These are phyloP conservation scores for Rubia tinctorum DNA, from an alignment of 305 asterid genomes.

Conservation along the genomic window DNA sequence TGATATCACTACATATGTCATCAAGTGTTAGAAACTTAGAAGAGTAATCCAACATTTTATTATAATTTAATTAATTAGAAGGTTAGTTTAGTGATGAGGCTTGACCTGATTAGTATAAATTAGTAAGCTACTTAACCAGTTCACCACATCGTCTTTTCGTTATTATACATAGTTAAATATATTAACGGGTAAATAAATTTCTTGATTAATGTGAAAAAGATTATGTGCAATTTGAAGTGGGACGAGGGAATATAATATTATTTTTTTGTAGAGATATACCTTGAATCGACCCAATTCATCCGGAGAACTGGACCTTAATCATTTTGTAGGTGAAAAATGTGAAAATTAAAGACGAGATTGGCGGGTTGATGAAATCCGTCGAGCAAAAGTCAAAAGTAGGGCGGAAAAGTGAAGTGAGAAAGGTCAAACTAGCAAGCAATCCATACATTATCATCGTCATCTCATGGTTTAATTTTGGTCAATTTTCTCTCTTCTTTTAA, in stretches of 20 bases:
- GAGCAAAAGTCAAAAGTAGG: neutral
- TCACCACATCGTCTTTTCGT: neutral
- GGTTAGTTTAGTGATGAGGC: neutral
- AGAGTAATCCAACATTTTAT: neutral
- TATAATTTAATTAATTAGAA: neutral
- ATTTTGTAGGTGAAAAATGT: neutral
- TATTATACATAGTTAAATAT: too few species aligned
- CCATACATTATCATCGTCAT: neutral
- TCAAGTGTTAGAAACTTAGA: neutral
- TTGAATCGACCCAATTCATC: too few species aligned
- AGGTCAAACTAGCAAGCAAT: neutral
- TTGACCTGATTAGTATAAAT: neutral
- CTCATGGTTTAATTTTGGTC: neutral
- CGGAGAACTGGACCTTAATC: too few species aligned
- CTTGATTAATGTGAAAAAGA: too few species aligned
- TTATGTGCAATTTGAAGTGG: too few species aligned
- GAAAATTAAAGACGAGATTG: neutral
- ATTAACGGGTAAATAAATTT: too few species aligned
- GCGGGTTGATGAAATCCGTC: neutral
- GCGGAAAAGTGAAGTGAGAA: neutral
- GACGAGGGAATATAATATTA: too few species aligned
- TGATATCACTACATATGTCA: neutral
- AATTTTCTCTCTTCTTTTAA: neutral
- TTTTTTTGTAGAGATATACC: too few species aligned
- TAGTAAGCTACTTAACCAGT: neutral